These are phyloP conservation scores for Poterioochromonas sp. DNA, from an alignment of 352 stramenopile genomes.

Conservation along the genomic window DNA sequence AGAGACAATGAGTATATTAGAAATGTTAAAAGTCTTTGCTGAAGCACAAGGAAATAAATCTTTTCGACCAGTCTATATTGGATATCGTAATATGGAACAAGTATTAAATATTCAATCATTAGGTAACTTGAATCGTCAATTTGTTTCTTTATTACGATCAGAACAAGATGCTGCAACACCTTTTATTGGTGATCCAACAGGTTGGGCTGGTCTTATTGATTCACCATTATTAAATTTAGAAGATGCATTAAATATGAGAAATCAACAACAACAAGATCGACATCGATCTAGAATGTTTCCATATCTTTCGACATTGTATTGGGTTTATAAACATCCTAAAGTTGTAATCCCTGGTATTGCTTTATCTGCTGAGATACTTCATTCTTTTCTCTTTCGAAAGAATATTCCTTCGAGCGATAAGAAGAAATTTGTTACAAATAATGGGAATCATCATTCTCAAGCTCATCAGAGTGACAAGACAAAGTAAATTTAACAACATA, in stretches of 20 bases:
- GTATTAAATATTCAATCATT: constrained; percentile 25
- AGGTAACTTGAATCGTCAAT: constrained; percentile 34
- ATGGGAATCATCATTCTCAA: too few species aligned
- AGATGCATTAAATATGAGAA: background rate
- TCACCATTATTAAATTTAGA: background rate
- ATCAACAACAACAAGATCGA: background rate
- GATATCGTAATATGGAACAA: constrained; percentile 27
- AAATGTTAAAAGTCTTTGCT: background rate
- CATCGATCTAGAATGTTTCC: background rate
- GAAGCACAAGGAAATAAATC: background rate
- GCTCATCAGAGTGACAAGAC: too few species aligned
- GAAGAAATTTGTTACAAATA: too few species aligned
- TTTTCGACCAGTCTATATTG: constrained; percentile 24
- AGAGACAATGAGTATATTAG: constrained; percentile 22
- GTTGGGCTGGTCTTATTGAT: background rate
- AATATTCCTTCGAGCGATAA: too few species aligned
- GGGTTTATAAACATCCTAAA: background rate
- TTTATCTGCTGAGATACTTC: background rate
- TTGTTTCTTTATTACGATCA: constrained; percentile 28
- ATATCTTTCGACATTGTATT: background rate
- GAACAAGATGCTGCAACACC: background rate
- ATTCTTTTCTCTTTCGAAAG: background rate
- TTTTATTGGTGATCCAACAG: background rate
- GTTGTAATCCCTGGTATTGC: background rate
- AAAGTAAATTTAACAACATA: too few species aligned